Base-by-base conservation (phyloP, 805 yeast genomes). In the Ogataea kodamae region DNA sequence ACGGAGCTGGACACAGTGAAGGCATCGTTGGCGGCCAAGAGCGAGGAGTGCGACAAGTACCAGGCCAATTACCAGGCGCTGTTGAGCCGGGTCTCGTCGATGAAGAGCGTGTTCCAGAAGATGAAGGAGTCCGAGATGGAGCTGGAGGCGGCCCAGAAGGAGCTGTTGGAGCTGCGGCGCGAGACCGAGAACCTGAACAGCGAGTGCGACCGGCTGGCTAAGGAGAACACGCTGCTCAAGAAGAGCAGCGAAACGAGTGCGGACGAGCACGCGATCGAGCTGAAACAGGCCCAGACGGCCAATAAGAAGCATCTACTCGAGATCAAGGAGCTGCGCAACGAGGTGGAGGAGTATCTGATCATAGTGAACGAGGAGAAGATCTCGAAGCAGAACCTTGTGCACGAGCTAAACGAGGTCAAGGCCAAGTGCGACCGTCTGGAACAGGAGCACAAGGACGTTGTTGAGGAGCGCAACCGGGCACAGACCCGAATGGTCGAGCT, bases 71-170 rank as follows among this genome's bases (percentile, higher is more conserved):
- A 82, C 49, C 80, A 81, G 40, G 65, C 72, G 4, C 57, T 84
- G 19, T 56, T 84, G 39, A 74, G 74, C 42, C 70, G 81, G 52
- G 55, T 84, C 11, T 73, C 86, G 1, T 73, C 84, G 2, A 82
- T 83, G 90, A 83, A 81, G 45, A 63, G 79, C 1, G 71, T 83
- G 2, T 83, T 83, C 55, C 67, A 62, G 23, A 82, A 83, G 44
- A 81, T 82, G 85, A 80, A 82, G 50, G 81, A 74, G 37, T 64
- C 86, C 0, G 81, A 82, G 50, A 60, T 56, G 3, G 84, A 81
- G 45, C 61, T 84, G 12, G 85, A 73, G 25, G 63, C 61, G 4
- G 66, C 73, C 1, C 73, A 74, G 44, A 72, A 67, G 11, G 64
- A 62, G 28, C 55, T 71, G 14, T n/a, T n/a, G 10, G 28, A 41